phyloP scores from a whole-genome alignment of 148 eudicot genomes.

The Dianthus caryophyllus region DNA sequence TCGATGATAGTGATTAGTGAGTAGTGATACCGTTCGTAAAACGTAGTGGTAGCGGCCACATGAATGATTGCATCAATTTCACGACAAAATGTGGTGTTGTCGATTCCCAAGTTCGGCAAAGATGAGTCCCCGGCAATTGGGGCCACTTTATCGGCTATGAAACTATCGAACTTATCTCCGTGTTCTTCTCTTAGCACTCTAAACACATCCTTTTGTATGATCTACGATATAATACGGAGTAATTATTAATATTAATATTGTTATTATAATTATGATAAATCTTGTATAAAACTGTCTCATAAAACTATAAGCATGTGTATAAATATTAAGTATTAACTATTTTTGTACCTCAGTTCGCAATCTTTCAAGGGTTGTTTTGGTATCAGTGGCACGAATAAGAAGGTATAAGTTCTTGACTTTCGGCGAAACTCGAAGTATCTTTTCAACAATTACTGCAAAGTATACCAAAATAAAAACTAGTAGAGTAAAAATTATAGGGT shows the following conservation, averaged over 20 bases:
- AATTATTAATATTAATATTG: too few species aligned
- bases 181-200: constrained; percentile 30
- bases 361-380: constrained; percentile 28
- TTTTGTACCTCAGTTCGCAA: constrained; percentile 34
- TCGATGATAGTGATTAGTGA: too few species aligned
- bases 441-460: constrained; percentile 41
- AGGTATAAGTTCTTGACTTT: constrained; percentile 46
- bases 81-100: neutral
- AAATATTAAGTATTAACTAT: too few species aligned
- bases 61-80: constrained; percentile 28
- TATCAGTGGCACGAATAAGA: constrained; percentile 37
- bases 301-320: too few species aligned
- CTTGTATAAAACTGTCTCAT: too few species aligned
- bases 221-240: constrained; percentile 18
- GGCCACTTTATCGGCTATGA: constrained; percentile 27
- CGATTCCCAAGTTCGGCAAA: constrained; percentile 3
- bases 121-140: constrained; percentile 37
- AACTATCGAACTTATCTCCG: constrained; percentile 26
- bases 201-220: constrained; percentile 38
- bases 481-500: too few species aligned
- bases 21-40: constrained; percentile 61
- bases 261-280: neutral
- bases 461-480: too few species aligned
- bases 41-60: constrained; percentile 30
- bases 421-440: constrained; percentile 47